Evolutionary conservation across 1,139 yeast species (phyloP).

Genomic region (Saccharomyces hybrid): DNA sequence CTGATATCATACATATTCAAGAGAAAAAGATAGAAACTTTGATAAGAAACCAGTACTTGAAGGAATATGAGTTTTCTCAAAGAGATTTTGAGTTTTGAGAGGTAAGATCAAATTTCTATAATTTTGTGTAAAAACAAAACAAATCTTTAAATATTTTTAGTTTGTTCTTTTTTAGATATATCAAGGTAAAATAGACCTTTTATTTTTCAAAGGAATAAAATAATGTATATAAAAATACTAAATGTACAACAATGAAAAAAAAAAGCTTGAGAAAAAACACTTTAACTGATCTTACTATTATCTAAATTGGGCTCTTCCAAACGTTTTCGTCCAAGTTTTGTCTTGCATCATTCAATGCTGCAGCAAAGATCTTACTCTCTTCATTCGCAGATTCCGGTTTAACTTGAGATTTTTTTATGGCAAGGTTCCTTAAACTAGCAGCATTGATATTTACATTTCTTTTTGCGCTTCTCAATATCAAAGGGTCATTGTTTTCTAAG

Average conservation of each 20-base stretch:
- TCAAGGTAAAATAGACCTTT: too few relatives aligned
- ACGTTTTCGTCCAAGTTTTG: not conserved
- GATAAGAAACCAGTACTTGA: conserved; percentile 20
- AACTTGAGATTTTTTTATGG: not conserved
- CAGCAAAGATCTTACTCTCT: not conserved
- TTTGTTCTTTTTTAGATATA: too few relatives aligned
- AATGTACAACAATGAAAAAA: not conserved
- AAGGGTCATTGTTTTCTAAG: not conserved
- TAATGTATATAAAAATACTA: too few relatives aligned
- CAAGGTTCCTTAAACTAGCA: not conserved
- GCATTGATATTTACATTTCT: not conserved
- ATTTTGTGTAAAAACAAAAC: not conserved
- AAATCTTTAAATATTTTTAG: not conserved
- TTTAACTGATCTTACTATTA: not conserved
- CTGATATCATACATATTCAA: conserved; percentile 26
- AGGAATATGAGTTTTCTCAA: conserved; percentile 7
- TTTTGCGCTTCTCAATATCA: not conserved
- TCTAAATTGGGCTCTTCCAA: not conserved
- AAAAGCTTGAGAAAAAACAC: too few relatives aligned
- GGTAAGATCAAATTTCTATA: too few relatives aligned
- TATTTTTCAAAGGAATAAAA: too few relatives aligned
- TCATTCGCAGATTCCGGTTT: not conserved
- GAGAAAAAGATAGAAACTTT: conserved; percentile 26
- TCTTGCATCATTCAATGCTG: not conserved
- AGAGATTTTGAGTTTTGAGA: not conserved